phyloP scores from a whole-genome alignment of 1,139 yeast genomes.

The Pichia kudriavzevii region DNA sequence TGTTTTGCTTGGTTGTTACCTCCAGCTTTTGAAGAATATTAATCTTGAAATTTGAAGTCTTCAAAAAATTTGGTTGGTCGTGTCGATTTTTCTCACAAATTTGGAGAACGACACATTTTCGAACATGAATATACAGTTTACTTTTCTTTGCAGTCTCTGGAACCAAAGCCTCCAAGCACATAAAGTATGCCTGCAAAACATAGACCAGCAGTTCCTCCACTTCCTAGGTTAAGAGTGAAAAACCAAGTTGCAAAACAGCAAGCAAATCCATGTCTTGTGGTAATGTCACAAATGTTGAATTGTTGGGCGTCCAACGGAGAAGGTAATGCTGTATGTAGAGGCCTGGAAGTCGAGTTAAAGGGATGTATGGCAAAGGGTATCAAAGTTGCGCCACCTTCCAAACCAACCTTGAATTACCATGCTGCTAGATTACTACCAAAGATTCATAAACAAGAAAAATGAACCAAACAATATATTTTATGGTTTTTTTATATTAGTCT shows the following conservation, averaged over 20 bases:
- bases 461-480: no score
- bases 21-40: no score
- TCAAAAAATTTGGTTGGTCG: no score
- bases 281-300: constrained; percentile 78
- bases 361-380: constrained; percentile 42
- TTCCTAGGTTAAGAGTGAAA: constrained; percentile 68
- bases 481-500: no score
- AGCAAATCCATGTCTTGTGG: constrained; percentile 66
- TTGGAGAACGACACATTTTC: no score
- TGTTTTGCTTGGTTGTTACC: no score
- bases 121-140: no score
- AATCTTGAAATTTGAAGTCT: no score
- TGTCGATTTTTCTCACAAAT: no score
- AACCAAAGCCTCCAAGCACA: no score
- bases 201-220: constrained; percentile 48
- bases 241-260: constrained; percentile 50
- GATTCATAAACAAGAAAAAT: constrained; percentile 34
- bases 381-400: constrained; percentile 35
- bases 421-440: constrained; percentile 75
- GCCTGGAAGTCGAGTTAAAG: constrained; percentile 52
- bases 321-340: constrained; percentile 59
- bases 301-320: constrained; percentile 98
- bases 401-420: constrained; percentile 70
- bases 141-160: no score
- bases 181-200: constrained; percentile 13